These are phyloP conservation scores for Geosmithia flava DNA, from an alignment of 2,329 filamentous ascomycete species.

Conservation along the genomic window DNA sequence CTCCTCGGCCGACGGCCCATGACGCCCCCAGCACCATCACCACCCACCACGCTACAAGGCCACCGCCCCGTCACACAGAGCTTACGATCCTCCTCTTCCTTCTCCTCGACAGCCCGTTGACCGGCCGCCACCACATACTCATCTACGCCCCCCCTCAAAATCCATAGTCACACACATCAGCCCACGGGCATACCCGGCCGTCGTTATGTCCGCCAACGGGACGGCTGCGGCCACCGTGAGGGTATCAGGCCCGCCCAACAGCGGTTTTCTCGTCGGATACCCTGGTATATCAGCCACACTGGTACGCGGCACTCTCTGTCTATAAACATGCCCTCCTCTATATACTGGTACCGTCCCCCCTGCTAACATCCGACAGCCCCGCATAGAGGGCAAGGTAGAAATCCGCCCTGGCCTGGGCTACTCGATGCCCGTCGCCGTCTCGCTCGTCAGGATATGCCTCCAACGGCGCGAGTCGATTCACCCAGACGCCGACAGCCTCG, in stretches of 20 bases:
- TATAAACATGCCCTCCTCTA: not conserved
- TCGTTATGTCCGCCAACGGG: conserved; percentile 14
- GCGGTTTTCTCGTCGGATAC: conserved; percentile 92
- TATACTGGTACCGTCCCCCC: not conserved
- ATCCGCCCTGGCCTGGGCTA: conserved; percentile 77
- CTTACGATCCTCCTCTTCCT: not conserved
- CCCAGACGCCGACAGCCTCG: conserved; percentile 84
- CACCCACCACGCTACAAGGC: not conserved
- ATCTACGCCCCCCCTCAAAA: not conserved
- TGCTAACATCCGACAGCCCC: conserved; percentile 47
- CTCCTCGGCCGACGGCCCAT: not conserved
- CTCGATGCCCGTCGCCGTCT: conserved; percentile 81
- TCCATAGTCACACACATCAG: not conserved
- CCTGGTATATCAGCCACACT: conserved; percentile 94
- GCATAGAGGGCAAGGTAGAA: conserved; percentile 96
- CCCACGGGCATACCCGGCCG: conserved; percentile 1
- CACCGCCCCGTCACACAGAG: not conserved
- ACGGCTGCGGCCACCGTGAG: conserved; percentile 49
- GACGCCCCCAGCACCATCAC: not conserved
- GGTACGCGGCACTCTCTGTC: conserved; percentile 41
- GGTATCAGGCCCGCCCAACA: conserved; percentile 94
- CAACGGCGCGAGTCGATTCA: conserved; percentile 94
- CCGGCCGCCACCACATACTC: not conserved
- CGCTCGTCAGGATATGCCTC: conserved; percentile 85
- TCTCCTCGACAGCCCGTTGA: not conserved